These are phyloP conservation scores for Dentipellis sp. DNA, from an alignment of 768 basidiomycete species.

Conservation along the genomic window DNA sequence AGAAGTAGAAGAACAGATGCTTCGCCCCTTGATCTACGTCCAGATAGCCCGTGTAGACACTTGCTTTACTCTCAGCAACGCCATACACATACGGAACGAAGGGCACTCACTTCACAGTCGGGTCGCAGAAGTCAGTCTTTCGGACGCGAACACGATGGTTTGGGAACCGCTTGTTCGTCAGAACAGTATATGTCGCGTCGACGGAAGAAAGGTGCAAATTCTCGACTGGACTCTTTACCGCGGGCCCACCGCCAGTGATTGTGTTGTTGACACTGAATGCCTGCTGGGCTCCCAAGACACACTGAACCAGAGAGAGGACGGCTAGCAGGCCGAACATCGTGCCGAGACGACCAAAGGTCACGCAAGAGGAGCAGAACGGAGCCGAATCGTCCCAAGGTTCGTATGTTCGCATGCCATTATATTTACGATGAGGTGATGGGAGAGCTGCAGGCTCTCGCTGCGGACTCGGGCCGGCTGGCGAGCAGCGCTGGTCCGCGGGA, in stretches of 20 bases:
- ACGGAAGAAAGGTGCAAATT: neutral
- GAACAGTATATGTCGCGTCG: neutral
- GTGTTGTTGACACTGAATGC: neutral
- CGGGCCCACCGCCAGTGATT: neutral
- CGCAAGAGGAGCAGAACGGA: neutral
- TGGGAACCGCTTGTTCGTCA: constrained; percentile 29
- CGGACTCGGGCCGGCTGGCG: neutral
- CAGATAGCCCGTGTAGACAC: constrained; percentile 39
- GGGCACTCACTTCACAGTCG: constrained; percentile 42
- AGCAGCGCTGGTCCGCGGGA: neutral
- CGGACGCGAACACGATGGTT: constrained; percentile 48
- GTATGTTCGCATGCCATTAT: no score
- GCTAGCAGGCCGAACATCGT: constrained; percentile 17
- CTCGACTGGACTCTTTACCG: neutral
- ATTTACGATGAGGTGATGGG: no score
- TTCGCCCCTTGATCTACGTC: constrained; percentile 41
- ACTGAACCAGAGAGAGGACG: neutral
- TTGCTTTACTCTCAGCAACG: constrained; percentile 4
- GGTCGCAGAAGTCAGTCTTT: constrained; percentile 53
- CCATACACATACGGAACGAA: no score
- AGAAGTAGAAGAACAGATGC: constrained; percentile 52
- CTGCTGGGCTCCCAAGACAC: neutral
- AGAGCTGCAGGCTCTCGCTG: no score
- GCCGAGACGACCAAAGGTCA: constrained; percentile 16
- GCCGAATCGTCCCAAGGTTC: no score